Percentiles rank a stretch among this genome's conserved stretches.
Evolutionary conservation across 1,284 basidiomycete genomes (phyloP).

Genomic region (Ustilago loliicola): DNA sequence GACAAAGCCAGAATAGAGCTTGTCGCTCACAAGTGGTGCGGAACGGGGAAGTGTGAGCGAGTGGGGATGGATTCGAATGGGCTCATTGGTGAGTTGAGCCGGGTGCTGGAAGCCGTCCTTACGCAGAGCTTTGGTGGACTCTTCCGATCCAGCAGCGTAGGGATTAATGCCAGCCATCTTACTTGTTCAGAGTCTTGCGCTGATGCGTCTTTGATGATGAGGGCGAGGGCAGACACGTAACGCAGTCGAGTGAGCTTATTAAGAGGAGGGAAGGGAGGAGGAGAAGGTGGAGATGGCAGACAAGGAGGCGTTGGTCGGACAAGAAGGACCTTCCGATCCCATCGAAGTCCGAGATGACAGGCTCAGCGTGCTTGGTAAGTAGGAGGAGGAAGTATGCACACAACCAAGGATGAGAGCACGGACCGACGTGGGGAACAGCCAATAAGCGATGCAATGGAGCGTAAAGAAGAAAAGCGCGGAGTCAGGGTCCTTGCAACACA

Average conservation of each 20-base stretch:
- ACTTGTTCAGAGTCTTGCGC: not conserved
- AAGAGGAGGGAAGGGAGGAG: not conserved
- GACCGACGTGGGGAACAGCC: not conserved
- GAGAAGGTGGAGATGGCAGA: not conserved
- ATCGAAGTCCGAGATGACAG: constrained; percentile 1
- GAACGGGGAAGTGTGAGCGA: constrained; percentile 32
- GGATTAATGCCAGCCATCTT: constrained; percentile 48
- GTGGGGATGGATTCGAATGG: constrained; percentile 34
- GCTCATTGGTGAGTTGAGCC: constrained; percentile 21
- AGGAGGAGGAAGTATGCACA: not conserved
- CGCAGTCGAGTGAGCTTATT: not conserved
- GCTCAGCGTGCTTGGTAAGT: not conserved
- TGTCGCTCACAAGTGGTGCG: constrained; percentile 37
- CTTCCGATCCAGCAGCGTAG: constrained; percentile 23
- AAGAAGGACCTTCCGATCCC: not conserved
- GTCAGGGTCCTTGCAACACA: constrained; percentile 3
- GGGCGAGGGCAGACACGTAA: not conserved
- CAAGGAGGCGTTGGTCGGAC: not conserved
- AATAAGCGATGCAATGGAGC: not conserved
- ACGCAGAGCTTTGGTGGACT: constrained; percentile 9
- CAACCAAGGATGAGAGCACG: constrained; percentile 9
- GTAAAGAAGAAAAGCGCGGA: not conserved
- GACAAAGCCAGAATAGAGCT: constrained; percentile 58
- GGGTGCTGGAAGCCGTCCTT: constrained; percentile 23
- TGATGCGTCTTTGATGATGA: too few relatives aligned